Evolutionary conservation across 2,329 filamentous ascomycete species (phyloP), one percentile per base, ranked within the genome.

Genomic region (Trichoderma sp.): DNA sequence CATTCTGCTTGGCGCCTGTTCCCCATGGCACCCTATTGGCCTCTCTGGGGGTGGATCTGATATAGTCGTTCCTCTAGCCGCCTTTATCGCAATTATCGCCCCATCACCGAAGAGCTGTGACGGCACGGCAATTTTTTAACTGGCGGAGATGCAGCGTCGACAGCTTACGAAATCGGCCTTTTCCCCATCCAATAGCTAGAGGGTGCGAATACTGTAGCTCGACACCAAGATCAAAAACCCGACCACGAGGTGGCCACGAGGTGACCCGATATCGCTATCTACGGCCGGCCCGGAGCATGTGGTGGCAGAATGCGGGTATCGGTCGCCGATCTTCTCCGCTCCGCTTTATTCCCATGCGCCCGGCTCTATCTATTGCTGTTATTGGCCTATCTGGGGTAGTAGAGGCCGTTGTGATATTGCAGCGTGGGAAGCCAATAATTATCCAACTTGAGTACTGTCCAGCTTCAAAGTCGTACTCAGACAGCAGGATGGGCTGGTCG

Each of bases 1-100:
- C 51, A 30, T 46, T 51, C 56, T 58, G 65, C 65, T 67, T 67
- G 65, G 55, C 55, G 46, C n/a, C 30, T 37, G 7, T 52, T 28
- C 34, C 65, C 65, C 56, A 67, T 39, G 56, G 46, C 56, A 67
- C 56, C 65, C 65, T 54, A 67, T 67, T 67, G 65, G 65, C 56
- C 14, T 67, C 46, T 51, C 21, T 24, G 39, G 52, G 63, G 43
- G 63, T 67, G 65, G 65, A 67, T 39, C 65, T 43, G 43, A 43
- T 60, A 60, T 46, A 59, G 46, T 52, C 56, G 59, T n/a, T 39
- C 49, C 32, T 56, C 43, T 52, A 59, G 64, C 64, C 64, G 39
- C 54, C 55, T 59, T 52, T 67, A 30, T n/a, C 65, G 39, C 51
- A 63, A 51, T 49, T 21, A 10, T 66, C 63, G 54, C 63, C 61